phyloP scores from a whole-genome alignment of 345 rosid species.

The Populus euphratica region DNA sequence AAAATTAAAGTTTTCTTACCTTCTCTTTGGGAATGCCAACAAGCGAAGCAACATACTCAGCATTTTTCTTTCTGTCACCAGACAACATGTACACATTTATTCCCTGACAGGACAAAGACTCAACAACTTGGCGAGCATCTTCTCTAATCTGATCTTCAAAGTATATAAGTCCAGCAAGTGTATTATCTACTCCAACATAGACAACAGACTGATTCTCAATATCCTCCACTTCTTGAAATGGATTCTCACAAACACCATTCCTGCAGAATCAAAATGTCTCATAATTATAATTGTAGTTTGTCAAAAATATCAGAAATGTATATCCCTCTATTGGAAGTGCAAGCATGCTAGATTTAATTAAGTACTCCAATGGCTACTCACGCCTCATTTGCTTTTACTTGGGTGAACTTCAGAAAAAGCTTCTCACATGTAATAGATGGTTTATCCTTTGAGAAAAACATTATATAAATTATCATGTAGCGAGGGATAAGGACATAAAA shows the following conservation, averaged over 20 bases:
- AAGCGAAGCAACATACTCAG: slow-evolving; percentile 81
- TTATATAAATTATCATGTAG: background rate
- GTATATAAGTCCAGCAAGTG: slow-evolving; percentile 74
- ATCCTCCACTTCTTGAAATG: slow-evolving; percentile 45
- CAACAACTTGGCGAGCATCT: slow-evolving; percentile 78
- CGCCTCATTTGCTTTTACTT: background rate
- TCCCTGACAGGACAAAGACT: slow-evolving; percentile 59
- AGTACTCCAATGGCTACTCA: background rate
- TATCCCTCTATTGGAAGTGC: background rate
- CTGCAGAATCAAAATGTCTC: slow-evolving; percentile 36
- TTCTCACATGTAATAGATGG: background rate
- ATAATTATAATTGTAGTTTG: background rate
- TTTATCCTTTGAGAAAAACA: background rate
- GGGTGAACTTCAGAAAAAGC: background rate
- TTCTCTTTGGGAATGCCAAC: slow-evolving; percentile 81
- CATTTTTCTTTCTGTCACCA: slow-evolving; percentile 80
- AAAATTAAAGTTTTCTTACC: slow-evolving; percentile 34
- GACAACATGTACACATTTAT: slow-evolving; percentile 84
- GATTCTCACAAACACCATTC: slow-evolving; percentile 60
- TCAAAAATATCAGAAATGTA: background rate
- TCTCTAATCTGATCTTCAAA: slow-evolving; percentile 88
- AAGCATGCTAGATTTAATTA: background rate
- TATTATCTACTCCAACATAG: slow-evolving; percentile 72
- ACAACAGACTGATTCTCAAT: slow-evolving; percentile 65
- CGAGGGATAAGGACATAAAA: background rate